Conservation (phyloP, 768 basidiomycete genomes). For the Lactarius quietus region DNA sequence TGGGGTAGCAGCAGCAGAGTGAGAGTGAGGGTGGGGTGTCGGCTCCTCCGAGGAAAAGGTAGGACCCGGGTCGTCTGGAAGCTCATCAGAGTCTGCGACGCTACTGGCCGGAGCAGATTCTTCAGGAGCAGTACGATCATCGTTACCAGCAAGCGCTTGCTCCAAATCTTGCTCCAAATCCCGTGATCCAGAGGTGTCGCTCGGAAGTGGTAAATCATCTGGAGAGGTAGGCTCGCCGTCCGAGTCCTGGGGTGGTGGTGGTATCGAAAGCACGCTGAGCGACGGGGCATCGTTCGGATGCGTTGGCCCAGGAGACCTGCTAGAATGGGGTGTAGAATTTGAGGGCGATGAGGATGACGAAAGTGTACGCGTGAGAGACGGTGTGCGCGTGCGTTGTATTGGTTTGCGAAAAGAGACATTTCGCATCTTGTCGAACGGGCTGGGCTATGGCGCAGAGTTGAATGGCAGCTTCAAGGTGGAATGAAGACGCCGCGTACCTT, state of each 20-base stretch:
- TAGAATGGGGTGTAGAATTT: constrained; percentile 53
- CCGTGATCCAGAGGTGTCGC: constrained; percentile 11
- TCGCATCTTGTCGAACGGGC: constrained; percentile 59
- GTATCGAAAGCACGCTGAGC: constrained; percentile 18
- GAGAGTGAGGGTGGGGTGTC: constrained; percentile 18
- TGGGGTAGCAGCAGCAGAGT: constrained; percentile 14
- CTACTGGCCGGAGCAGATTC: neutral
- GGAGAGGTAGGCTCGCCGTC: constrained; percentile 15
- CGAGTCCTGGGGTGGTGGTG: constrained; percentile 22
- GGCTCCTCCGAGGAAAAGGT: constrained; percentile 69
- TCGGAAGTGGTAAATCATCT: constrained; percentile 14
- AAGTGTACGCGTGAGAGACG: constrained; percentile 61
- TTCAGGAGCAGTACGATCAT: constrained; percentile 3
- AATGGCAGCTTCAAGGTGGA: neutral
- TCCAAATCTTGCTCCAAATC: constrained; percentile 19
- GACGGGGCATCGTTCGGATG: constrained; percentile 11
- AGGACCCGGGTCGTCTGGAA: constrained; percentile 42
- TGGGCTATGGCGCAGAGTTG: constrained; percentile 41
- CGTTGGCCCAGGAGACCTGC: constrained; percentile 15
- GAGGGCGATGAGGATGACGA: constrained; percentile 57
- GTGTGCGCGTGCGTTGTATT: constrained; percentile 52
- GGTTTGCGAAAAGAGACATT: constrained; percentile 58
- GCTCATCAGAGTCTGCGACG: neutral
- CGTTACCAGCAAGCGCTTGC: neutral
- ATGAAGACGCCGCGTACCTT: constrained; percentile 38